Percentiles rank a stretch among this genome's conserved stretches.
phyloP scores from a whole-genome alignment of 2,329 filamentous ascomycete genomes.

The Fusarium proliferatum region DNA sequence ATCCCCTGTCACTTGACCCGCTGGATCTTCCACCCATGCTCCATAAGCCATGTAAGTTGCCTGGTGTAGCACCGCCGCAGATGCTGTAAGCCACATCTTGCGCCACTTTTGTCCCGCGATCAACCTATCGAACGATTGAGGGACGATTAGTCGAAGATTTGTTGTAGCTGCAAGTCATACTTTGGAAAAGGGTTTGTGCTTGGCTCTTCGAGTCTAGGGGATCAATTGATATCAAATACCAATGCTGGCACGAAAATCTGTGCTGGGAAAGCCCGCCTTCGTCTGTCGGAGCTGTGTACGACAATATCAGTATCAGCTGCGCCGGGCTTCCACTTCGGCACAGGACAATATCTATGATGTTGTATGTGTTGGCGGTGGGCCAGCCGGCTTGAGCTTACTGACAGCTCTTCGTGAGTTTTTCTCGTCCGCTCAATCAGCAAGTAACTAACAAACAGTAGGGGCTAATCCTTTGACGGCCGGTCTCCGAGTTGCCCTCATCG shows the following conservation, averaged over 20 bases:
- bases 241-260: constrained; percentile 46
- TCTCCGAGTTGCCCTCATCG: constrained; percentile 87
- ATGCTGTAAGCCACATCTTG: not conserved
- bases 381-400: constrained; percentile 85
- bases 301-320: constrained; percentile 50
- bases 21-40: not conserved
- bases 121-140: constrained; percentile 41
- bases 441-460: constrained; percentile 59
- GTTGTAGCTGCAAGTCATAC: constrained; percentile 20
- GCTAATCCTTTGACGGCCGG: constrained; percentile 79
- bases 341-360: constrained; percentile 87
- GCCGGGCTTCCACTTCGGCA: constrained; percentile 56
- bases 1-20: constrained; percentile 41
- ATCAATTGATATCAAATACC: constrained; percentile 9
- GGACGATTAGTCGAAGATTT: constrained; percentile 26
- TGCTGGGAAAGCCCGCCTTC: constrained; percentile 47
- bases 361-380: constrained; percentile 89
- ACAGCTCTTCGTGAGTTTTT: constrained; percentile 73
- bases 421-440: not conserved
- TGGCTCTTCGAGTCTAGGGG: not conserved
- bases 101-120: constrained; percentile 27
- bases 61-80: constrained; percentile 25
- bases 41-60: not conserved
- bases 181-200: constrained; percentile 22
- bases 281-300: constrained; percentile 62